Evolutionary conservation across 345 rosid species (phyloP).

Genomic region (Hevea brasiliensis): DNA sequence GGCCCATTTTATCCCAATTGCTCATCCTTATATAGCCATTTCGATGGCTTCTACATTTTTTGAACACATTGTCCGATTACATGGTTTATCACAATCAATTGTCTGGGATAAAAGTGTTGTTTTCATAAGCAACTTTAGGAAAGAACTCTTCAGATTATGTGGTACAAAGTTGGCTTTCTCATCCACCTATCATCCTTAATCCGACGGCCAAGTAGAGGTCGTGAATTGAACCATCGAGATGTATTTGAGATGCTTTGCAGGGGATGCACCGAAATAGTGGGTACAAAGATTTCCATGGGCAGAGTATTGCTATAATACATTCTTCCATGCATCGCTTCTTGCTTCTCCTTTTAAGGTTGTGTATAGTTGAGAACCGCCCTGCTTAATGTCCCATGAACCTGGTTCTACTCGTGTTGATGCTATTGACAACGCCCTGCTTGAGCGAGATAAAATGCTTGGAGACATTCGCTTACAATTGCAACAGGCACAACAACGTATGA

Average conservation of each 20-base stretch:
- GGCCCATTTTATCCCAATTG: background rate
- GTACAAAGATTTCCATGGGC: background rate
- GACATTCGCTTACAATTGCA: background rate
- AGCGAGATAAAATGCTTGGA: background rate
- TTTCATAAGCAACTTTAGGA: background rate
- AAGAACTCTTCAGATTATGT: background rate
- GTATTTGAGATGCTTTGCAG: background rate
- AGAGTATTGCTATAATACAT: constrained; percentile 1
- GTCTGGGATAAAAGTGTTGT: background rate
- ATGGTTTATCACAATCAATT: background rate
- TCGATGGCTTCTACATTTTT: background rate
- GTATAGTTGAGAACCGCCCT: background rate
- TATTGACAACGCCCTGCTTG: background rate
- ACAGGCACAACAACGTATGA: background rate
- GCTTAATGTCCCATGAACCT: background rate
- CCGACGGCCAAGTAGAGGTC: background rate
- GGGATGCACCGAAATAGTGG: background rate
- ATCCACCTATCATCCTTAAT: background rate
- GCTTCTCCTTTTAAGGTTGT: background rate
- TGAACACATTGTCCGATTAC: background rate
- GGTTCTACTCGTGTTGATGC: background rate
- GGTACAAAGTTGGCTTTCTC: background rate
- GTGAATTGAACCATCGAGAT: background rate
- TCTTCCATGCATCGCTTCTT: background rate
- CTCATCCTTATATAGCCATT: background rate